Percentiles rank a stretch among this genome's conserved stretches.
phyloP scores from a whole-genome alignment of 371 early-diverging fungal genomes.

The Basidiobolus meristosporus region DNA sequence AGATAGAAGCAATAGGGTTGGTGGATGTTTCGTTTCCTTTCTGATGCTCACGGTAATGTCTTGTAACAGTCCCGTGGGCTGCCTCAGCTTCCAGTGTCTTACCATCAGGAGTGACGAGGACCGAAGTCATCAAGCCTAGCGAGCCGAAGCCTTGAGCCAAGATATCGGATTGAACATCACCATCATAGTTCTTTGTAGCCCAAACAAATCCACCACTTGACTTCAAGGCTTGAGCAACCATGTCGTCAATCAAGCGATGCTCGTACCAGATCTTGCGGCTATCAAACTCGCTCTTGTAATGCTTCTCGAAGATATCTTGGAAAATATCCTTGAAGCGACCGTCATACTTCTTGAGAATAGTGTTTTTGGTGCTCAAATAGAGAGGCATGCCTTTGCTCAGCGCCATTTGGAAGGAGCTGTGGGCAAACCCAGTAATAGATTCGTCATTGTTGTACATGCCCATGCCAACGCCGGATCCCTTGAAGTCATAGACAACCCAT shows the following conservation, averaged over 20 bases:
- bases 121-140: slow-evolving; percentile 89
- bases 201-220: slow-evolving; percentile 88
- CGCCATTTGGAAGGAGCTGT: slow-evolving; percentile 88
- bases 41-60: slow-evolving; percentile 93
- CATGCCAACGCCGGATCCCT: slow-evolving; percentile 73
- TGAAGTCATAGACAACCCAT: slow-evolving; percentile 61
- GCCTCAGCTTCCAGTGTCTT: slow-evolving; percentile 91
- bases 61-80: slow-evolving; percentile 92
- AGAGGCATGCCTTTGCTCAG: slow-evolving; percentile 67
- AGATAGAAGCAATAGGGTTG: slow-evolving; percentile 94
- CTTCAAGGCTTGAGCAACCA: slow-evolving; percentile 95
- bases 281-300: slow-evolving; percentile 53
- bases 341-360: slow-evolving; percentile 92
- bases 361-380: slow-evolving; percentile 93
- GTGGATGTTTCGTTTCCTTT: slow-evolving; percentile 79
- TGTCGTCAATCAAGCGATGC: slow-evolving; percentile 93
- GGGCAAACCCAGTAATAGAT: slow-evolving; percentile 85
- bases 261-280: slow-evolving; percentile 82
- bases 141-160: slow-evolving; percentile 88
- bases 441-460: slow-evolving; percentile 90
- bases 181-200: slow-evolving; percentile 94
- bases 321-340: slow-evolving; percentile 97
- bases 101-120: slow-evolving; percentile 85
- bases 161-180: slow-evolving; percentile 87
- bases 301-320: slow-evolving; percentile 60